Evolutionary conservation across 2,329 filamentous ascomycete species (phyloP).

Genomic region (Ceratocystis ficicola): DNA sequence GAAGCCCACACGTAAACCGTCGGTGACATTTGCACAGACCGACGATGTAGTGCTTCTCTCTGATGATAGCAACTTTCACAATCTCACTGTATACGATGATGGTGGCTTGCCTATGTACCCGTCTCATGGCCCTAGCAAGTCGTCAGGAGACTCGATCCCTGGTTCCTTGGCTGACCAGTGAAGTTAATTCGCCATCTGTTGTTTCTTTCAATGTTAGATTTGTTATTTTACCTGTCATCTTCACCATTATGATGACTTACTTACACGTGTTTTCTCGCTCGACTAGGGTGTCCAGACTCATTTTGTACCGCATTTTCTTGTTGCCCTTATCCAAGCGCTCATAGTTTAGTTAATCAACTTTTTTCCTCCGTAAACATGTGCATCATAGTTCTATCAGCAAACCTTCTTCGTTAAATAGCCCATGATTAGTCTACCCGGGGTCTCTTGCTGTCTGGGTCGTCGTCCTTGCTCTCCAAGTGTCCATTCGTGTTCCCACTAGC

Average conservation of each 20-base stretch:
- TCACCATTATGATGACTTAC: not conserved
- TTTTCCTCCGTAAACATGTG: not conserved
- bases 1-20: constrained; percentile 15
- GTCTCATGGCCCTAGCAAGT: constrained; percentile 2
- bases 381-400: not conserved
- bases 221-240: not conserved
- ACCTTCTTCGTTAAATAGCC: not conserved
- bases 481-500: constrained; percentile 42
- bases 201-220: not conserved
- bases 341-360: constrained; percentile 3
- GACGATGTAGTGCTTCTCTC: constrained; percentile 21
- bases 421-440: constrained; percentile 34
- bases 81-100: constrained; percentile 19
- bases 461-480: constrained; percentile 33
- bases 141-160: not conserved
- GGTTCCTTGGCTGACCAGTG: not conserved
- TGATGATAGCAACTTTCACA: constrained; percentile 19
- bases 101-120: not conserved
- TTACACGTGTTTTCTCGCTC: not conserved
- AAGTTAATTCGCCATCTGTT: not conserved
- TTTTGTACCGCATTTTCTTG: not conserved
- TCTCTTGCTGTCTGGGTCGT: constrained; percentile 38
- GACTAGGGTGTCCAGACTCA: no score
- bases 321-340: not conserved
- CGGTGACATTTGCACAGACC: constrained; percentile 21